Evolutionary conservation across 495 filamentous ascomycete genomes (phyloP).

Genomic region (Endocarpon pusillum): DNA sequence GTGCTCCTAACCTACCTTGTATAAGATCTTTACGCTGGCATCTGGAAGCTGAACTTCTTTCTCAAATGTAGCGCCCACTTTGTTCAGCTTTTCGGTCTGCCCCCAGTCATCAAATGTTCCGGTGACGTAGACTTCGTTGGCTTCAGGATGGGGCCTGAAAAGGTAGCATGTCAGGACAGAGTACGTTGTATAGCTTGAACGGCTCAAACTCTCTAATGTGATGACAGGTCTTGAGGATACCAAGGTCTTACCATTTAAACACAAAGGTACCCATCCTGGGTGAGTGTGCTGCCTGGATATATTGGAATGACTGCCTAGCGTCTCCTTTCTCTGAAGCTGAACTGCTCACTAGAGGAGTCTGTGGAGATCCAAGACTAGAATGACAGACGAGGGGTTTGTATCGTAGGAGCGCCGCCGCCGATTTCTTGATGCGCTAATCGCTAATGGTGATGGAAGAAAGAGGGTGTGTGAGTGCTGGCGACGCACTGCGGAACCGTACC

Average conservation of each 20-base stretch:
- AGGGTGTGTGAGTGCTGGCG: too few species aligned
- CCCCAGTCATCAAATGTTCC: conserved; percentile 93
- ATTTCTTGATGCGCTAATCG: too few species aligned
- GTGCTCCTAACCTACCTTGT: conserved; percentile 1
- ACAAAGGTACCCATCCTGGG: conserved; percentile 33
- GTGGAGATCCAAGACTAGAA: conserved; percentile 14
- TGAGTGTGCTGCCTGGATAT: too few species aligned
- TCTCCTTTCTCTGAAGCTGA: conserved; percentile 2
- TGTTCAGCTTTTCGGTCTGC: conserved; percentile 64
- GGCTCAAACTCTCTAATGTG: neutral
- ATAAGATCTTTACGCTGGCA: conserved; percentile 43
- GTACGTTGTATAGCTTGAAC: conserved; percentile 2
- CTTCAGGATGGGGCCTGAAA: conserved; percentile 52
- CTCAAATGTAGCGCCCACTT: conserved; percentile 49
- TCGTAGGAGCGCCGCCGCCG: too few species aligned
- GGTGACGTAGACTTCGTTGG: conserved; percentile 80
- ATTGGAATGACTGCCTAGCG: neutral
- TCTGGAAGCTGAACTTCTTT: conserved; percentile 58
- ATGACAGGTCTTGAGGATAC: neutral
- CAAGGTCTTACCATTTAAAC: conserved; percentile 34
- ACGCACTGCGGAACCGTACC: too few species aligned
- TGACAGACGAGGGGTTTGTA: too few species aligned
- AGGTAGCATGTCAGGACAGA: neutral
- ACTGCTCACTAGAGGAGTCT: conserved; percentile 9
- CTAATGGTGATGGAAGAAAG: too few species aligned